phyloP scores from a whole-genome alignment of 2,329 filamentous ascomycete genomes.

The Emydomyces testavorans region DNA sequence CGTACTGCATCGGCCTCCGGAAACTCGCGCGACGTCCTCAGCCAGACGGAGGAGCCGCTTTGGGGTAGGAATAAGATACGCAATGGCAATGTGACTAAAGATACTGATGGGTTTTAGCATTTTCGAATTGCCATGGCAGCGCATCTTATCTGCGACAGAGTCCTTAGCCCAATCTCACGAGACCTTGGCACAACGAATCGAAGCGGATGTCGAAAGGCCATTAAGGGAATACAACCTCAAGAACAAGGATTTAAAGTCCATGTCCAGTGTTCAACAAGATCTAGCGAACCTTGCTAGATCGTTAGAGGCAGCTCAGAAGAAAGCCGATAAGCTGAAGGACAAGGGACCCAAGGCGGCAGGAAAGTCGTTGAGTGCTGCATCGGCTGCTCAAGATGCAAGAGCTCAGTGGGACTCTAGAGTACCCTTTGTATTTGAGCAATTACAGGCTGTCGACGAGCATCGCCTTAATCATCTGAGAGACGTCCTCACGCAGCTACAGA shows the following conservation, averaged over 20 bases:
- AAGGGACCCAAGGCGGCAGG: conserved; percentile 62
- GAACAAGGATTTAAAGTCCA: conserved; percentile 65
- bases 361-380: conserved; percentile 63
- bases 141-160: conserved; percentile 68
- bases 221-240: conserved; percentile 62
- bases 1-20: conserved; percentile 69
- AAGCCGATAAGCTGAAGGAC: conserved; percentile 68
- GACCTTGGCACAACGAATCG: conserved; percentile 66
- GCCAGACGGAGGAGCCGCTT: conserved; percentile 63
- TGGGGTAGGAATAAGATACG: conserved; percentile 56
- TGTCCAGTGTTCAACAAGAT: conserved; percentile 72
- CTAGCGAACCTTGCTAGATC: conserved; percentile 70
- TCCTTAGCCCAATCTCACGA: conserved; percentile 74
- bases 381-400: conserved; percentile 63
- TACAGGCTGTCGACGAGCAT: conserved; percentile 82
- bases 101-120: conserved; percentile 46
- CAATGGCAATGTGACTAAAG: conserved; percentile 7
- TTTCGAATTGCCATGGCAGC: conserved; percentile 83
- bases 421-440: conserved; percentile 84
- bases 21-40: conserved; percentile 66
- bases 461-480: conserved; percentile 83
- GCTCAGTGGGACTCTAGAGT: conserved; percentile 89
- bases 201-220: conserved; percentile 75
- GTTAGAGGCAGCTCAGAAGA: conserved; percentile 71
- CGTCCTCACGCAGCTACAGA: conserved; percentile 82